Evolutionary conservation across 2,329 filamentous ascomycete genomes (phyloP).

Genomic region (Amauroascus verrucosus): DNA sequence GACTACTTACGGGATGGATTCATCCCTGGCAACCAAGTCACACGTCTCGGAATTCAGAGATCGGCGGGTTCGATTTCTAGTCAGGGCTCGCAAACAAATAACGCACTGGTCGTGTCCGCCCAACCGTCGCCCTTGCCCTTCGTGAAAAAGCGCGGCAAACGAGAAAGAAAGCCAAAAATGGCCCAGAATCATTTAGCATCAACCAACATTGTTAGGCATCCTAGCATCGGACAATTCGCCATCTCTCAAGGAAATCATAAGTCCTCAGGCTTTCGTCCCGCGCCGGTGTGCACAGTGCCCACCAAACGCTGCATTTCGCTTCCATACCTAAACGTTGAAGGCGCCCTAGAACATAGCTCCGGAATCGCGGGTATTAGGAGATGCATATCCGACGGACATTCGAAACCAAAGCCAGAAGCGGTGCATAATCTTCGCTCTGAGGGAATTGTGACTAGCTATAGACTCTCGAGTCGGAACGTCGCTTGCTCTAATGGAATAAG

Average conservation of each 20-base stretch:
- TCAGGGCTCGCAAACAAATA: too few species aligned
- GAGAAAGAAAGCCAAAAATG: neutral
- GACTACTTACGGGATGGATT: neutral
- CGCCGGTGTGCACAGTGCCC: neutral
- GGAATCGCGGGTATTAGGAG: neutral
- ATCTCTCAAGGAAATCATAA: neutral
- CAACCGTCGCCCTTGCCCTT: neutral
- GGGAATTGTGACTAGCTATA: too few species aligned
- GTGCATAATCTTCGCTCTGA: neutral
- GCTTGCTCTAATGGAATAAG: neutral
- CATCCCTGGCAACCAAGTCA: neutral
- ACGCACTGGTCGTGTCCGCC: neutral
- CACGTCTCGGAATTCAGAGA: neutral
- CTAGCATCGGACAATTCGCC: neutral
- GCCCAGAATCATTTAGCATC: neutral
- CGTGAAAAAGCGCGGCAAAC: neutral
- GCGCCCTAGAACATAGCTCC: neutral
- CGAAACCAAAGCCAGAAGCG: neutral
- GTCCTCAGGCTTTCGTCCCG: neutral
- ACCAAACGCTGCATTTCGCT: slow-evolving; percentile 3
- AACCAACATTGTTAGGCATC: neutral
- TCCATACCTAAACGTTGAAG: neutral
- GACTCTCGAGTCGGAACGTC: neutral
- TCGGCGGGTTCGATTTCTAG: neutral
- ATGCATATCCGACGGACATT: neutral